Conservation (phyloP, 1,284 basidiomycete species). For the Microbotryum intermedium region DNA sequence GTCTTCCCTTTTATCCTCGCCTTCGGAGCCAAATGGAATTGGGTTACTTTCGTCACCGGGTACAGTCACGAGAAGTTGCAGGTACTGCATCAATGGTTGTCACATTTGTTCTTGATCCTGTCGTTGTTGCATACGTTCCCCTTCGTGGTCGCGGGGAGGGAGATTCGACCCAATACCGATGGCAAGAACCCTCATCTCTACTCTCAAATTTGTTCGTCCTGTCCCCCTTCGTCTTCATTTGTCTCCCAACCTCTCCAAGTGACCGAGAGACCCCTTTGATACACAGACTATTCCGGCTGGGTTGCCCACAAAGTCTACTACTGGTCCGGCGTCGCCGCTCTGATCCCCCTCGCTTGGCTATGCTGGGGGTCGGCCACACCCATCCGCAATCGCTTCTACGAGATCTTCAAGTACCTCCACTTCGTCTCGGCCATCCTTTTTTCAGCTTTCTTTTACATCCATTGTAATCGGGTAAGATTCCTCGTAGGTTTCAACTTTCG, state of each 20-base stretch:
- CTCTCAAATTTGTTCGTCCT: constrained; percentile 24
- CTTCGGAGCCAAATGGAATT: constrained; percentile 44
- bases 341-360: constrained; percentile 41
- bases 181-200: constrained; percentile 22
- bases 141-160: constrained; percentile 26
- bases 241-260: background rate
- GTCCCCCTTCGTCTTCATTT: constrained; percentile 5
- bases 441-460: constrained; percentile 40
- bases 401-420: constrained; percentile 42
- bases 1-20: constrained; percentile 32
- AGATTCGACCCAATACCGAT: constrained; percentile 23
- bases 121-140: constrained; percentile 31
- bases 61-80: constrained; percentile 45
- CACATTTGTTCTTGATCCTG: constrained; percentile 31
- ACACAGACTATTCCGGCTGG: background rate
- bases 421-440: constrained; percentile 33
- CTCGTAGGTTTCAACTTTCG: constrained; percentile 44
- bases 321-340: constrained; percentile 42
- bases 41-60: constrained; percentile 41
- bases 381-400: constrained; percentile 41
- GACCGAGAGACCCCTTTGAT: no score
- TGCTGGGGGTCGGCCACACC: constrained; percentile 38
- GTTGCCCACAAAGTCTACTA: constrained; percentile 30
- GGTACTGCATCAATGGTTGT: constrained; percentile 44
- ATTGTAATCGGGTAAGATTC: constrained; percentile 36